Evolutionary conservation across 768 basidiomycete genomes (phyloP).

Genomic region (Hemileccinum rubropunctum): DNA sequence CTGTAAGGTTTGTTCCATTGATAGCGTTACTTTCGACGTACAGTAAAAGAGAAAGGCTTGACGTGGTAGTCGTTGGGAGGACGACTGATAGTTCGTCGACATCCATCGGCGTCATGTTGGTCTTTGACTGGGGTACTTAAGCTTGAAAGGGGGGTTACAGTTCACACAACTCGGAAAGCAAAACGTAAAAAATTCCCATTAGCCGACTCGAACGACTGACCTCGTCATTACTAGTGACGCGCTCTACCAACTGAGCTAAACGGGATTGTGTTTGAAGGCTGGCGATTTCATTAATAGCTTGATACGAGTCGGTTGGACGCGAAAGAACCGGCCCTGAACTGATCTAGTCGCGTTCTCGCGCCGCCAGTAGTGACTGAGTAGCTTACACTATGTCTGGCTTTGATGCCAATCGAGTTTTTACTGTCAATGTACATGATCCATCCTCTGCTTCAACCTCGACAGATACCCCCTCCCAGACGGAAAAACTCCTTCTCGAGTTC

Average conservation of each 20-base stretch:
- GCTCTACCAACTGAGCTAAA: conserved; percentile 51
- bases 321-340: conserved; percentile 31
- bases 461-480: conserved; percentile 77
- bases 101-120: conserved; percentile 62
- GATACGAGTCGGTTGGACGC: conserved; percentile 11
- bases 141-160: too few species aligned
- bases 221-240: conserved; percentile 48
- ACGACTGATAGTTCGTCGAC: conserved; percentile 77
- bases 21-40: conserved; percentile 34
- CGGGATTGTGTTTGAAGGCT: conserved; percentile 15
- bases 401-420: conserved; percentile 77
- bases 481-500: conserved; percentile 81
- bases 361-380: not conserved
- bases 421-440: conserved; percentile 74
- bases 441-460: conserved; percentile 49
- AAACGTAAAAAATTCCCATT: conserved; percentile 33
- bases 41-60: conserved; percentile 75
- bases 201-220: conserved; percentile 43
- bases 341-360: conserved; percentile 10
- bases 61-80: conserved; percentile 64
- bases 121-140: not conserved
- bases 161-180: too few species aligned
- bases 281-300: not conserved
- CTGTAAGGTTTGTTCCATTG: conserved; percentile 11
- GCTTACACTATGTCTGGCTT: conserved; percentile 73